Percentiles rank a stretch among this genome's conserved stretches.
Evolutionary conservation across 1,284 basidiomycete species (phyloP).

Genomic region (Sanguinoderma infundibulare): DNA sequence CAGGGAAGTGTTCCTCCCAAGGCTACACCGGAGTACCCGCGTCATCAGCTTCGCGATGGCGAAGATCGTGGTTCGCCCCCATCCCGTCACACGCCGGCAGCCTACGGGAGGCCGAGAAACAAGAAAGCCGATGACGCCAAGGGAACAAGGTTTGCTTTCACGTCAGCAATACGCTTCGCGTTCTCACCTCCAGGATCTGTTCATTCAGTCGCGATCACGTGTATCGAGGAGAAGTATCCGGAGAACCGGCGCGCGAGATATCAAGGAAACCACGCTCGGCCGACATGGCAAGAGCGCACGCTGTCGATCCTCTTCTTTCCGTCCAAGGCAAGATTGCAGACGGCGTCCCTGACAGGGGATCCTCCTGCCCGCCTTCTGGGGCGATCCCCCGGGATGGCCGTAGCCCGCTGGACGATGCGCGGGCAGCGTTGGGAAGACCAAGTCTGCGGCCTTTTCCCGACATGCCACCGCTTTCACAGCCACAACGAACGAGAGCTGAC

Average conservation of each 20-base stretch:
- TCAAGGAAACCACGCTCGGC: constrained; percentile 14
- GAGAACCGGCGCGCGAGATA: not conserved
- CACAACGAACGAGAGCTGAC: constrained; percentile 6
- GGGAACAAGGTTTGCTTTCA: constrained; percentile 21
- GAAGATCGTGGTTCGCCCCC: not conserved
- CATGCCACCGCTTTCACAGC: constrained; percentile 23
- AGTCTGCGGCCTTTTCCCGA: constrained; percentile 18
- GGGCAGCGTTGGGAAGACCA: not conserved
- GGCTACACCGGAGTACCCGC: not conserved
- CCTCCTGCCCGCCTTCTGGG: not conserved
- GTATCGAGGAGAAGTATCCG: constrained; percentile 6
- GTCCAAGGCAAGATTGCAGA: not conserved
- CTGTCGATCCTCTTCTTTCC: constrained; percentile 6
- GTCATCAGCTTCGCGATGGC: not conserved
- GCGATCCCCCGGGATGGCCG: not conserved
- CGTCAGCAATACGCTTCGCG: constrained; percentile 17
- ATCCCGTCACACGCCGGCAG: constrained; percentile 5
- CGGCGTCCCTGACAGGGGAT: not conserved
- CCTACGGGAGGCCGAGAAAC: constrained; percentile 6
- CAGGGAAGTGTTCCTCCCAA: not conserved
- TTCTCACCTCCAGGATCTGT: constrained; percentile 14
- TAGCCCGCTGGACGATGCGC: not conserved
- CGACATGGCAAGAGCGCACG: not conserved
- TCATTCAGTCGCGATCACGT: constrained; percentile 5
- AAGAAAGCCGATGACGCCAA: constrained; percentile 4